Conservation (phyloP, 2,329 filamentous ascomycete genomes). For the Thelonectria discophora region DNA sequence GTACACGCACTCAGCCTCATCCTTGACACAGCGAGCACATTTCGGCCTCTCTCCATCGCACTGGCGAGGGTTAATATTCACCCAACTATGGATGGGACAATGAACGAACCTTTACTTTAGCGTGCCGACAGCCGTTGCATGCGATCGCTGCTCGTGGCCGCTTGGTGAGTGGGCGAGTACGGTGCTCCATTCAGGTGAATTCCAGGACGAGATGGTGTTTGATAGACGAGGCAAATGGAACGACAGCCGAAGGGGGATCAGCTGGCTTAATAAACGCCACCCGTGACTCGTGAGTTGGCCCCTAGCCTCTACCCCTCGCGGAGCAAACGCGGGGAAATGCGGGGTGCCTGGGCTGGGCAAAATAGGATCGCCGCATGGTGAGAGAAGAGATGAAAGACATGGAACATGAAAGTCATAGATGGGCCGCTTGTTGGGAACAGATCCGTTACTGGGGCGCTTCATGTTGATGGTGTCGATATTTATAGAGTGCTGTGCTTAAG, state of each 20-base stretch:
- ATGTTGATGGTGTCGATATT: no score
- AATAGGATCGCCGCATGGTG: not conserved
- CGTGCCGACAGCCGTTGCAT: constrained; percentile 36
- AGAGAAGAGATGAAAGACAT: no score
- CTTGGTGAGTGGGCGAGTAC: constrained; percentile 32
- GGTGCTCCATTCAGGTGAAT: constrained; percentile 20
- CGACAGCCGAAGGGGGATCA: not conserved
- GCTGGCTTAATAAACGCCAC: not conserved
- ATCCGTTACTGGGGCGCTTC: no score
- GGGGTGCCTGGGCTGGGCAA: not conserved
- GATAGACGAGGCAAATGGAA: not conserved
- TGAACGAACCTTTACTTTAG: constrained; percentile 37
- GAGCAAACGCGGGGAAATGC: constrained; percentile 2
- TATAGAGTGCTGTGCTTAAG: no score
- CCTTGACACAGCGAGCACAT: constrained; percentile 1
- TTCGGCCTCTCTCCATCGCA: constrained; percentile 12
- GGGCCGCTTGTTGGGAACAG: no score
- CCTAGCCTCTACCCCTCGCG: not conserved
- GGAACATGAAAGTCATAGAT: no score
- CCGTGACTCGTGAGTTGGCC: no score
- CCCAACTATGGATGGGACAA: not conserved
- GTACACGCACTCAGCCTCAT: constrained; percentile 3
- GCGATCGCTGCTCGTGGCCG: constrained; percentile 35
- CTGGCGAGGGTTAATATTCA: not conserved
- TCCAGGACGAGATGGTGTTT: not conserved